A percentile compares a stretch with the other conserved stretches of the same genome.
Conservation (phyloP, 805 yeast genomes). For the Nakazawaea holstii region DNA sequence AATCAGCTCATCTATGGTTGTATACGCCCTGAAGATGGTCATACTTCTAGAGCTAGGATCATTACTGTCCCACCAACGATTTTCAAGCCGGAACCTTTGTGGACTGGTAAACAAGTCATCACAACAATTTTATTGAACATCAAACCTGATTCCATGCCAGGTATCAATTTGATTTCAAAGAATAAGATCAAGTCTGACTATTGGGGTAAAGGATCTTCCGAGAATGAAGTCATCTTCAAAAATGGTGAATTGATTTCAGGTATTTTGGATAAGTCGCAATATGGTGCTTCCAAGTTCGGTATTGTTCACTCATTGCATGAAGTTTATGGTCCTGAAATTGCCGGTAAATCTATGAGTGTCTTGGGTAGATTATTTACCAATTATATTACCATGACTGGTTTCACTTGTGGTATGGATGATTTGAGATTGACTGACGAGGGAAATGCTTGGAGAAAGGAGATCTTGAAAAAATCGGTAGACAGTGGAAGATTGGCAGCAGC, state of each 20-base stretch:
- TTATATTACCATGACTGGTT: slow-evolving; percentile 86
- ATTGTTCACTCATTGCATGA: slow-evolving; percentile 94
- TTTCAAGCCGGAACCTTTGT: slow-evolving; percentile 78
- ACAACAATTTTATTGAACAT: slow-evolving; percentile 87
- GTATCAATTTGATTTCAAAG: slow-evolving; percentile 75
- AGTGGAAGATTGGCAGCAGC: slow-evolving; percentile 90
- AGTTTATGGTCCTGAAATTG: slow-evolving; percentile 85
- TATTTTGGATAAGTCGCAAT: slow-evolving; percentile 94
- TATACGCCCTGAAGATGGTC: slow-evolving; percentile 96
- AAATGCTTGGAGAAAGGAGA: slow-evolving; percentile 80
- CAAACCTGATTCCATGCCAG: slow-evolving; percentile 84
- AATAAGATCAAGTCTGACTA: slow-evolving; percentile 92
- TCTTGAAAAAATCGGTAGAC: slow-evolving; percentile 69
- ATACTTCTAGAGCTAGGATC: slow-evolving; percentile 62
- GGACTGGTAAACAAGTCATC: slow-evolving; percentile 98
- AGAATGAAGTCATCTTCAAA: slow-evolving; percentile 79
- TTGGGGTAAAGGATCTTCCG: slow-evolving; percentile 84
- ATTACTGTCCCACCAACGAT: slow-evolving; percentile 87
- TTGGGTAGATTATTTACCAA: slow-evolving; percentile 93
- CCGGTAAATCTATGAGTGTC: slow-evolving; percentile 88
- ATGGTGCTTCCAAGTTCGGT: slow-evolving; percentile 97
- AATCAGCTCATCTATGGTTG: slow-evolving; percentile 93
- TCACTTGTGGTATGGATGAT: slow-evolving; percentile 99
- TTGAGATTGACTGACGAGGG: slow-evolving; percentile 88
- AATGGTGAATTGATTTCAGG: slow-evolving; percentile 89